phyloP scores from a whole-genome alignment of 495 filamentous ascomycete genomes.

The Venustampulla echinocandica region DNA sequence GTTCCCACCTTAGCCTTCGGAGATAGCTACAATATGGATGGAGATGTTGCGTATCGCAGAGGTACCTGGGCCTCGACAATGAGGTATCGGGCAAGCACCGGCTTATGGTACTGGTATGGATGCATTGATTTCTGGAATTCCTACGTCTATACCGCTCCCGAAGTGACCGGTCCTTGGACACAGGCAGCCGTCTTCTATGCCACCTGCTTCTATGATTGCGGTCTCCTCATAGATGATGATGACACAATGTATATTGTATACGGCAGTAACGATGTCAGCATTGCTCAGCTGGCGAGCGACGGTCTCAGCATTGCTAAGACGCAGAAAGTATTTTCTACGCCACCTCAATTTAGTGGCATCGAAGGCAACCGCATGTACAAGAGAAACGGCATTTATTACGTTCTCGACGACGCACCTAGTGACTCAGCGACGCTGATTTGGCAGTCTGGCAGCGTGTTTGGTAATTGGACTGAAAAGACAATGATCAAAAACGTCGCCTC shows the following conservation, averaged over 20 bases:
- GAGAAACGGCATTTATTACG: slow-evolving; percentile 44
- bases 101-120: slow-evolving; percentile 48
- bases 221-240: slow-evolving; percentile 46
- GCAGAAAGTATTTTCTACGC: slow-evolving; percentile 32
- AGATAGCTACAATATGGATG: slow-evolving; percentile 38
- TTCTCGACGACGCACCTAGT: slow-evolving; percentile 36
- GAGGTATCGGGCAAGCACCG: slow-evolving; percentile 37
- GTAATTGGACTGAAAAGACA: slow-evolving; percentile 35
- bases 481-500: slow-evolving; percentile 29
- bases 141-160: slow-evolving; percentile 40
- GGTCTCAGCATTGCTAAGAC: slow-evolving; percentile 35
- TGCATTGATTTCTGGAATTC: slow-evolving; percentile 40
- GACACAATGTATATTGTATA: slow-evolving; percentile 51
- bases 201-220: slow-evolving; percentile 51
- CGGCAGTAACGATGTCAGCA: slow-evolving; percentile 37
- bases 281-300: slow-evolving; percentile 43
- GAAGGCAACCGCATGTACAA: slow-evolving; percentile 53
- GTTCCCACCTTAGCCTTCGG: slow-evolving; percentile 43
- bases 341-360: slow-evolving; percentile 30
- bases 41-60: slow-evolving; percentile 37
- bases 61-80: slow-evolving; percentile 49
- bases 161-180: slow-evolving; percentile 33
- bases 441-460: slow-evolving; percentile 36
- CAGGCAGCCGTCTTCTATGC: slow-evolving; percentile 22
- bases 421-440: slow-evolving; percentile 39